Evolutionary conservation across 352 stramenopile species (phyloP).

Genomic region (Globisporangium spinosum): DNA sequence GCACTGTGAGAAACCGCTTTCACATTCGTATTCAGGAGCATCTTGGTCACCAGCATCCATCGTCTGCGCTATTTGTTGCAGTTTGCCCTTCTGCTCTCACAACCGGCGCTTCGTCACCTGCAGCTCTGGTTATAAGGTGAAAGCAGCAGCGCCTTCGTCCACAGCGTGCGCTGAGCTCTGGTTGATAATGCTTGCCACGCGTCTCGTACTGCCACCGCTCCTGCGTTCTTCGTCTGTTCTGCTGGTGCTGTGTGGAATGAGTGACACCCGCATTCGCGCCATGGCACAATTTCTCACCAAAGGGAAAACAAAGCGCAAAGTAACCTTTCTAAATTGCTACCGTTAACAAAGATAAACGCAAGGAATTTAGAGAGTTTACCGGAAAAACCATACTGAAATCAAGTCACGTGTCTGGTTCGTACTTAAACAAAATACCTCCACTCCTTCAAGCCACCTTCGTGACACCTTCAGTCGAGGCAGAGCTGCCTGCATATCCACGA

Average conservation of each 20-base stretch:
- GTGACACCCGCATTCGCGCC: neutral
- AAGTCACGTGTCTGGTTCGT: neutral
- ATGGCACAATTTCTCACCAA: neutral
- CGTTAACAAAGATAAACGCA: neutral
- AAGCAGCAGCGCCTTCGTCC: neutral
- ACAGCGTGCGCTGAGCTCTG: neutral
- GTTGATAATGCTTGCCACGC: neutral
- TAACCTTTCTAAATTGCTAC: neutral
- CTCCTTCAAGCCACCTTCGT: constrained; percentile 3
- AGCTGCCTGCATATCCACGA: neutral
- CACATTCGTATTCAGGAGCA: neutral
- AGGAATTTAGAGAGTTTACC: neutral
- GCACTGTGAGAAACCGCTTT: neutral
- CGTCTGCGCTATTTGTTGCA: neutral
- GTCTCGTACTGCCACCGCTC: too few species aligned
- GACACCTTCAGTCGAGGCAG: neutral
- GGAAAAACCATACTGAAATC: neutral
- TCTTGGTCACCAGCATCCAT: neutral
- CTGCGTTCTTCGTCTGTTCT: neutral
- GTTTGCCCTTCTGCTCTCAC: neutral
- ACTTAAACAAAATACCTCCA: neutral
- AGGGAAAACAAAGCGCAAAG: neutral
- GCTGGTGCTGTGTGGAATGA: neutral
- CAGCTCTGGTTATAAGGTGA: neutral
- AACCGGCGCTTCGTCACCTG: neutral